A percentile compares a stretch with the other conserved stretches of the same genome.
Evolutionary conservation across 768 basidiomycete genomes (phyloP).

Genomic region (Trametopsis cervina): DNA sequence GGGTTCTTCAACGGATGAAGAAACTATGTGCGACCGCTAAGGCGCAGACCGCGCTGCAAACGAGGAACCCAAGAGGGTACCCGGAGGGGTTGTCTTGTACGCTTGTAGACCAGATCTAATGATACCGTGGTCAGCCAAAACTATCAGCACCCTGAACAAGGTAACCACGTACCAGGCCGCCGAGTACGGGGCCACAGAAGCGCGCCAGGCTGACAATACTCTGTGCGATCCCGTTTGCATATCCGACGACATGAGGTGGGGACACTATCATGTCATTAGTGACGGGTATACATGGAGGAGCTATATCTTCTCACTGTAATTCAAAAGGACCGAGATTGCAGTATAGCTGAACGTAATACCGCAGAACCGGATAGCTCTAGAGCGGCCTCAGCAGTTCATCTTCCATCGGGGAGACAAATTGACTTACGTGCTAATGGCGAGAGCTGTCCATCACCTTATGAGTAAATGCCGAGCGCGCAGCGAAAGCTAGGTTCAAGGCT

Average conservation of each 20-base stretch:
- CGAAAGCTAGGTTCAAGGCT: constrained; percentile 20
- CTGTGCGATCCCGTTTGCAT: constrained; percentile 94
- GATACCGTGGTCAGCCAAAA: constrained; percentile 1
- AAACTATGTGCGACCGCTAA: constrained; percentile 65
- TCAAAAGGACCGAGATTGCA: constrained; percentile 78
- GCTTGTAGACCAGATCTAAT: constrained; percentile 68
- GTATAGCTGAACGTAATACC: constrained; percentile 89
- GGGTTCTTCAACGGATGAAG: constrained; percentile 60
- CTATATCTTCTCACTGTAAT: constrained; percentile 53
- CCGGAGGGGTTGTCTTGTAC: constrained; percentile 62
- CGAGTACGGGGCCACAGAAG: constrained; percentile 81
- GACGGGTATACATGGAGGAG: neutral
- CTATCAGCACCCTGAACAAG: neutral
- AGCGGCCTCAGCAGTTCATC: neutral
- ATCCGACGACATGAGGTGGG: constrained; percentile 80
- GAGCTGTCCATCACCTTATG: constrained; percentile 32
- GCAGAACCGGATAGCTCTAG: constrained; percentile 80
- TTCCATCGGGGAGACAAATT: too few relatives aligned
- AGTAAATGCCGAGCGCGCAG: neutral
- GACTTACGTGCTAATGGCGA: constrained; percentile 77
- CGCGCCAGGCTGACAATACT: constrained; percentile 91
- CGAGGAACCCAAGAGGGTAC: constrained; percentile 69
- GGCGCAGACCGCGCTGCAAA: constrained; percentile 54
- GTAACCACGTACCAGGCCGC: constrained; percentile 59
- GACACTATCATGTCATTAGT: constrained; percentile 52